Evolutionary conservation across 768 basidiomycete species (phyloP), one percentile per base, ranked within the genome.

Genomic region (Lanmaoa pseudosensibilis): DNA sequence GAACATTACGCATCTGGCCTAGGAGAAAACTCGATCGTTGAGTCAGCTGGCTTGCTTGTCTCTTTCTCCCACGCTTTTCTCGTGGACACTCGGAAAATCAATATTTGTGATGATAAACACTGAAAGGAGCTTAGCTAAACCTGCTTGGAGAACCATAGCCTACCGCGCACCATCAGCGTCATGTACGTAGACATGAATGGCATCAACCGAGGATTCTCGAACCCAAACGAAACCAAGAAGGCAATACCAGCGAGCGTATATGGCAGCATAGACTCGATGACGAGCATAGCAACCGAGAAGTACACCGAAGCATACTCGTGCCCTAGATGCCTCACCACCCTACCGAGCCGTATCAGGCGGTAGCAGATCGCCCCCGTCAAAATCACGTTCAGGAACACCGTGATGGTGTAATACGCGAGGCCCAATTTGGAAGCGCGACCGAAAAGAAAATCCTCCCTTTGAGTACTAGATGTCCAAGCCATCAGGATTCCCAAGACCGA

Each of bases 181-280:
- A 41, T 4, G 32, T 61, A 52, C 18, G 52, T 34, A 15, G 2
- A 19, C 19, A 10, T 5, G 34, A 59, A 43, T 0, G 44, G 8
- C 2, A 45, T 5, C 36, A 9, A 19, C 5, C n/a, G n/a, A n/a
- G n/a, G n/a, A 34, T 54, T 56, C 10, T 39, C 6, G 1, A 54
- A 5, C 15, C 51, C 54, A 34, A 49, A 54, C 19, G 46, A n/a
- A 9, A 61, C 19, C 36, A 56, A 13, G 34, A 55, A 55, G 2
- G 43, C 45, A 6, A 59, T 51, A 3, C 64, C 57, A 6, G 51
- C 27, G 19, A 60, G 21, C 7, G 55, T 59, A 10, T 38, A 41
- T 16, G 65, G 65, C 12, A 65, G n/a, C 21, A 52, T 25, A 2
- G 54, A 60, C 46, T 65, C 60, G 52, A 64, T 46, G 13, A 62